A percentile compares a stretch with the other conserved stretches of the same genome.
These are phyloP conservation scores for Geotrichum klebahnii DNA, from an alignment of 1,139 yeast species.

Conservation along the genomic window DNA sequence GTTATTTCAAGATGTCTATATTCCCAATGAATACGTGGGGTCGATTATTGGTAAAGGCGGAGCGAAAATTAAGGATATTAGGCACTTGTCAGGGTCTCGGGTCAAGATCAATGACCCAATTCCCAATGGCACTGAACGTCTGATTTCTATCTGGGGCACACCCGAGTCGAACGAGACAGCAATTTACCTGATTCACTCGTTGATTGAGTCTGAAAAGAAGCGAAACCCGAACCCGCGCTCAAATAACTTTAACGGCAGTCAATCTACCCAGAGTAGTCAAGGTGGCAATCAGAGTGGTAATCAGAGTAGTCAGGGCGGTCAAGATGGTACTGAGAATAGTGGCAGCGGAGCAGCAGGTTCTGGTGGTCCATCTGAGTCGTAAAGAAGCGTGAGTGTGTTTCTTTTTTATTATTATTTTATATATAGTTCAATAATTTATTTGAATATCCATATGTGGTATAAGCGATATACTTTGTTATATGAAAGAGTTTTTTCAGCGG, in stretches of 20 bases:
- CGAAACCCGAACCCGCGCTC: slow-evolving; percentile 10
- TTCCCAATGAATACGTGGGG: slow-evolving; percentile 77
- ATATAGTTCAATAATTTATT: too few species aligned
- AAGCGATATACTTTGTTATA: too few species aligned
- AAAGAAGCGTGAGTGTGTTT: too few species aligned
- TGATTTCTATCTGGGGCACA: slow-evolving; percentile 67
- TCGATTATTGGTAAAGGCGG: slow-evolving; percentile 87
- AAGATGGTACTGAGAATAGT: not conserved
- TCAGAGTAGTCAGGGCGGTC: not conserved
- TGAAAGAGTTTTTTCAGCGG: too few species aligned
- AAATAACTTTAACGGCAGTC: slow-evolving; percentile 6
- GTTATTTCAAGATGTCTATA: slow-evolving; percentile 63
- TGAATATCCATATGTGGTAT: too few species aligned
- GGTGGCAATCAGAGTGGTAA: not conserved
- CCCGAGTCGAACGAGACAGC: slow-evolving; percentile 72
- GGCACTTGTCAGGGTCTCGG: slow-evolving; percentile 71
- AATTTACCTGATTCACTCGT: slow-evolving; percentile 68
- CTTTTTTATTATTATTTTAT: too few species aligned
- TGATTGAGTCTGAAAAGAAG: slow-evolving; percentile 58
- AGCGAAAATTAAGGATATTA: slow-evolving; percentile 70
- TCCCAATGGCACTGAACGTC: slow-evolving; percentile 48
- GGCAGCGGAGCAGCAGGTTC: too few species aligned
- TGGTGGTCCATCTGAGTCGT: not conserved
- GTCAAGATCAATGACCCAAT: slow-evolving; percentile 61
- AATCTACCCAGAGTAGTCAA: not conserved